Evolutionary conservation across 345 rosid species (phyloP).

Genomic region (Lepidium didymum): DNA sequence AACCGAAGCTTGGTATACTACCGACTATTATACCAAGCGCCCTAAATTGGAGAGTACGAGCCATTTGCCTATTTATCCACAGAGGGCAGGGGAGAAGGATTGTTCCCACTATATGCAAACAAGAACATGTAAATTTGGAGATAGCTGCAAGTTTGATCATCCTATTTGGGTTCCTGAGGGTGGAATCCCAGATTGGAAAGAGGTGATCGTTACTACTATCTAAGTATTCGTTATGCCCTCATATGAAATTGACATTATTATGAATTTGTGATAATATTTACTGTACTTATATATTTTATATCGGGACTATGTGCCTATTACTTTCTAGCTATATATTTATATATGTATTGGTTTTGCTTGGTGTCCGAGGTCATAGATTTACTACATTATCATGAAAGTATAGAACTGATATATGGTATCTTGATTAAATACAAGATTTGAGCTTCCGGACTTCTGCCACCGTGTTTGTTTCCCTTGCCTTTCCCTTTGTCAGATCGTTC

Average conservation of each 20-base stretch:
- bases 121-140: constrained; percentile 98
- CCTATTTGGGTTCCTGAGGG: constrained; percentile 99
- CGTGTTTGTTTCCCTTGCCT: constrained; percentile 6
- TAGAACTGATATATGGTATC: neutral
- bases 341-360: constrained; percentile 18
- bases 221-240: constrained; percentile 27
- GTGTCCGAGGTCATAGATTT: neutral
- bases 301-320: neutral
- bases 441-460: neutral
- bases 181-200: constrained; percentile 99
- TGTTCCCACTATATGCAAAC: constrained; percentile 99
- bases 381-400: constrained; percentile 2
- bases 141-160: constrained; percentile 98
- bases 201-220: constrained; percentile 81
- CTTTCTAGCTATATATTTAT: neutral
- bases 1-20: constrained; percentile 89
- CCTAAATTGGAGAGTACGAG: constrained; percentile 80
- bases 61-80: constrained; percentile 86
- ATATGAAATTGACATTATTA: constrained; percentile 13
- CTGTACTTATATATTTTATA: constrained; percentile 12
- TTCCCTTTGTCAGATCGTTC: constrained; percentile 8
- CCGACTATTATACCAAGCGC: constrained; percentile 75
- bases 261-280: neutral
- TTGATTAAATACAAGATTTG: neutral
- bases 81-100: constrained; percentile 96